Evolutionary conservation across 2,329 filamentous ascomycete genomes (phyloP), one percentile per base, ranked within the genome.

Genomic region (Cladophialophora immunda): DNA sequence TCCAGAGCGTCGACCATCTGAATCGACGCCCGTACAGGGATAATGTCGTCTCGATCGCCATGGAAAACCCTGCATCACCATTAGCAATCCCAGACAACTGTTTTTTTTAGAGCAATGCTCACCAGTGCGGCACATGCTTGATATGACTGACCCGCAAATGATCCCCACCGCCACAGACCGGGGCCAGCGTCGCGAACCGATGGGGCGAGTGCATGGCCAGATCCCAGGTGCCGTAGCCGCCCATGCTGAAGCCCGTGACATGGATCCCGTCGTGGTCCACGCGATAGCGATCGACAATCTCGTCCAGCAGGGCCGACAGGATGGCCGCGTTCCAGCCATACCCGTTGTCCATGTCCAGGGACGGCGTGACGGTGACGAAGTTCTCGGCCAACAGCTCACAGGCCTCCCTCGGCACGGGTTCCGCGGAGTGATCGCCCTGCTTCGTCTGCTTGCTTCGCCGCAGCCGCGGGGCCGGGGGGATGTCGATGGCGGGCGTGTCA

Each of bases 121-220:
- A 70, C 68, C 65, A 70, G n/a, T 70, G 68, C 30, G 65, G 68
- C 17, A 70, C n/a, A 68, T 70, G 65, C 54, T 58, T 57, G 45
- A 70, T 68, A 45, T 58, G 54, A 47, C 55, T 32, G 5, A 56
- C 68, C 9, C 65, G 36, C 19, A 64, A 25, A 1, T 56, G 34
- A 50, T 70, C 65, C 7, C 68, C 68, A 30, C 68, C 68, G 4
- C 68, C 68, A 50, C 68, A 70, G 34, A 68, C 62, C 2, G 65
- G 68, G 58, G 63, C 61, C 19, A 70, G 41, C 3, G 58, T 70
- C 17, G 68, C 65, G 41, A 70, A 70, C 22, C 65, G 62, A 53
- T 62, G 52, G 1, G 68, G 68, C n/a, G 65, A 64, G 29, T 70
- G 56, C 41, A 64, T 22, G 1, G 57, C 68, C 27, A 70, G 55